These are phyloP conservation scores for Mortierella sp. DNA, from an alignment of 371 early-diverging fungal genomes.

Conservation along the genomic window DNA sequence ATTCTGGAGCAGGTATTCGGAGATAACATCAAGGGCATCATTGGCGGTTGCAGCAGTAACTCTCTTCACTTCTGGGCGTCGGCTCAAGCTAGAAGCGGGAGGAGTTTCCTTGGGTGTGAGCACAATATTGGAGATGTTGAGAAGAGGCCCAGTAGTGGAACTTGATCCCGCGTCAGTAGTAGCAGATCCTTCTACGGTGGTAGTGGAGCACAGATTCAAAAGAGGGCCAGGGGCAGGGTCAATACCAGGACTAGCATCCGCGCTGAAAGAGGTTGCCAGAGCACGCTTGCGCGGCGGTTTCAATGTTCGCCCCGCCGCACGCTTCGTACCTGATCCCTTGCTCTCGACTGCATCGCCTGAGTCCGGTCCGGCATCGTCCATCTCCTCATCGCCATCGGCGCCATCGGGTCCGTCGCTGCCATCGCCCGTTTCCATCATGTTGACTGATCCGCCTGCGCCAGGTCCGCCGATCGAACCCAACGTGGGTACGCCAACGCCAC, in stretches of 20 bases:
- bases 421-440: constrained; percentile 27
- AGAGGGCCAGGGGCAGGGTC: constrained; percentile 1
- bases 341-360: constrained; percentile 1
- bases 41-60: constrained; percentile 38
- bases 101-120: constrained; percentile 21
- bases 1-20: constrained; percentile 50
- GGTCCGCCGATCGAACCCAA: constrained; percentile 16
- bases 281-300: too few species aligned
- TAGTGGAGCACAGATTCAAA: background rate
- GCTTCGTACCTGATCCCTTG: constrained; percentile 8
- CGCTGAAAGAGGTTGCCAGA: too few species aligned
- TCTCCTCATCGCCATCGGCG: constrained; percentile 43
- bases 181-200: background rate
- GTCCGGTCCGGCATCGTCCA: constrained; percentile 36
- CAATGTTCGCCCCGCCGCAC: background rate
- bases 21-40: constrained; percentile 50
- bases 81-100: constrained; percentile 17
- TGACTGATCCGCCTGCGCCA: constrained; percentile 10
- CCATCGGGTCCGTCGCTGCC: constrained; percentile 38
- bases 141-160: background rate
- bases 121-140: constrained; percentile 16
- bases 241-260: background rate
- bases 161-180: too few species aligned
- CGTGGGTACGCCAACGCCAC: constrained; percentile 19
- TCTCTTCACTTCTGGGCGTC: constrained; percentile 41